phyloP scores from a whole-genome alignment of 192 early-diverging fungal genomes.

The Spizellomyces sp. region DNA sequence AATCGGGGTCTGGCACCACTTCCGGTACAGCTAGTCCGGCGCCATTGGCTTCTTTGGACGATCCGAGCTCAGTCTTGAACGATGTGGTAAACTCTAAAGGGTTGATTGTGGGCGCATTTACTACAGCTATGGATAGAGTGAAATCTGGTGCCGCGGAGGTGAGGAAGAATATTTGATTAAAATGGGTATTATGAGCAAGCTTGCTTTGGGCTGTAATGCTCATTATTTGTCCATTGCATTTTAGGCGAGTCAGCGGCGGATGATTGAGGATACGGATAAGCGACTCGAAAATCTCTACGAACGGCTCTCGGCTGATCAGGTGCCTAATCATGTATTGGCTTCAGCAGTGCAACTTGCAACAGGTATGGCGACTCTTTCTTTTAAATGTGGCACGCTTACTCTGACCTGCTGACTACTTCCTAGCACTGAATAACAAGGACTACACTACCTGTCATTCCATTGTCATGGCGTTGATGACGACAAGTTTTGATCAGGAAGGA shows the following conservation, averaged over 20 bases:
- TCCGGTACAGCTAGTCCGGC: slow-evolving; percentile 13
- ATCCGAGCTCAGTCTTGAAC: slow-evolving; percentile 30
- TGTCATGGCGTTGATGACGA: slow-evolving; percentile 38
- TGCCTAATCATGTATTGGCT: slow-evolving; percentile 32
- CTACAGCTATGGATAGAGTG: slow-evolving; percentile 37
- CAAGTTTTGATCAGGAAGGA: slow-evolving; percentile 43
- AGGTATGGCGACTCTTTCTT: slow-evolving; percentile 11
- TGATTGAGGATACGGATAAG: slow-evolving; percentile 53
- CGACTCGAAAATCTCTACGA: slow-evolving; percentile 49
- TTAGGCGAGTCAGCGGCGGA: slow-evolving; percentile 22
- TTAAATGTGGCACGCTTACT: background rate
- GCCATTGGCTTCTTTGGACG: background rate
- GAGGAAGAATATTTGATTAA: slow-evolving; percentile 7
- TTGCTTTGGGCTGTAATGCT: background rate
- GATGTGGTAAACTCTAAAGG: slow-evolving; percentile 31
- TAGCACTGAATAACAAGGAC: slow-evolving; percentile 42
- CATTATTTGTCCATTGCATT: background rate
- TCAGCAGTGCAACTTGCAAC: slow-evolving; percentile 18
- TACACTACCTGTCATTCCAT: slow-evolving; percentile 20
- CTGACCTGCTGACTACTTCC: background rate
- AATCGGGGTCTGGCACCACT: background rate
- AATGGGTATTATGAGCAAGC: background rate
- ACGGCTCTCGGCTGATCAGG: slow-evolving; percentile 28
- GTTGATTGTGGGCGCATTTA: slow-evolving; percentile 32
- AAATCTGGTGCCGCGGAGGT: slow-evolving; percentile 29